Evolutionary conservation across 2,329 filamentous ascomycete genomes (phyloP).

Genomic region (Dactylellina sp.): DNA sequence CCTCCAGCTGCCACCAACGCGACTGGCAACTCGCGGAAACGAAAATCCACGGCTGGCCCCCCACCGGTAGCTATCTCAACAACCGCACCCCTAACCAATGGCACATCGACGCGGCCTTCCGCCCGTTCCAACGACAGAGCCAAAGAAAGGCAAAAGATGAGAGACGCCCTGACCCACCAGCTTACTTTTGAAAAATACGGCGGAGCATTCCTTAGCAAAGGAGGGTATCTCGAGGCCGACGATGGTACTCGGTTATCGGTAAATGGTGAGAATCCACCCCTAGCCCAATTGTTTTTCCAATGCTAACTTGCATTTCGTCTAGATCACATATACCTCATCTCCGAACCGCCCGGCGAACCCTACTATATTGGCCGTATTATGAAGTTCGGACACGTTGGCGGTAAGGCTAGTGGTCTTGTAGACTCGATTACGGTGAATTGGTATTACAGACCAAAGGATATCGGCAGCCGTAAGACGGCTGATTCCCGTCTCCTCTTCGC

Average conservation of each 20-base stretch:
- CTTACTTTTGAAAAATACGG: slow-evolving; percentile 80
- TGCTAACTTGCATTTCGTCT: slow-evolving; percentile 34
- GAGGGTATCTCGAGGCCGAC: slow-evolving; percentile 85
- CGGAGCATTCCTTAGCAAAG: slow-evolving; percentile 73
- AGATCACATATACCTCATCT: slow-evolving; percentile 95
- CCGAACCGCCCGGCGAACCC: slow-evolving; percentile 95
- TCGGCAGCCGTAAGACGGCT: slow-evolving; percentile 82
- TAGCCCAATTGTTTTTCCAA: slow-evolving; percentile 36
- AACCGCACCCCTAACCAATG: slow-evolving; percentile 57
- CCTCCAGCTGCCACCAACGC: slow-evolving; percentile 29
- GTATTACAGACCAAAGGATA: slow-evolving; percentile 97
- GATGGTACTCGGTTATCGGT: slow-evolving; percentile 85
- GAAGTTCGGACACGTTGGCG: slow-evolving; percentile 90
- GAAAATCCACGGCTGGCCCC: slow-evolving; percentile 54
- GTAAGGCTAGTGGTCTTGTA: slow-evolving; percentile 77
- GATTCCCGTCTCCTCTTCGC: slow-evolving; percentile 93
- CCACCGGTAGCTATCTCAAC: slow-evolving; percentile 61
- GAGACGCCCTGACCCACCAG: slow-evolving; percentile 80
- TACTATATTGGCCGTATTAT: slow-evolving; percentile 98
- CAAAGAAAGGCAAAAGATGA: slow-evolving; percentile 61
- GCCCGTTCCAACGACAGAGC: slow-evolving; percentile 63
- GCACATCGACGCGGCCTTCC: slow-evolving; percentile 62
- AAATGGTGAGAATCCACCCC: slow-evolving; percentile 76
- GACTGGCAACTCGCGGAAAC: slow-evolving; percentile 49
- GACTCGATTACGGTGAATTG: slow-evolving; percentile 94